Evolutionary conservation across 1,284 basidiomycete species (phyloP).

Genomic region (Puccinia novopanici): DNA sequence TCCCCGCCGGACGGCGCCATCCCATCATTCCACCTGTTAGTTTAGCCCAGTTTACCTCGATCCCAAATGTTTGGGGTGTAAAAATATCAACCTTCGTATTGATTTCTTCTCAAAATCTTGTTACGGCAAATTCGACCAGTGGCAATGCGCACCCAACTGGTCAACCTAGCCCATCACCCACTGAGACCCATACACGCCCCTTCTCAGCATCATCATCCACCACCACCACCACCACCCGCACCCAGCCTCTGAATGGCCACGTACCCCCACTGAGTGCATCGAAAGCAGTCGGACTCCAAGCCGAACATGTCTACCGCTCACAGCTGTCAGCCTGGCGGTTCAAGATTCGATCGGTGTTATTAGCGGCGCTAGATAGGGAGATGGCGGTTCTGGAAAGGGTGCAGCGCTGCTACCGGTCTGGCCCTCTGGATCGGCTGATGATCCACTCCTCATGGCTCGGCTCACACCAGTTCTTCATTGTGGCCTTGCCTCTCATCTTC

Average conservation of each 20-base stretch:
- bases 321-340: slow-evolving; percentile 72
- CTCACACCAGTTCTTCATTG: slow-evolving; percentile 34
- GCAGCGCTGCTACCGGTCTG: slow-evolving; percentile 63
- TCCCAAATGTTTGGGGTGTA: too few species aligned
- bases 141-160: not conserved
- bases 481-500: slow-evolving; percentile 30
- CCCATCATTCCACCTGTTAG: too few species aligned
- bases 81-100: too few species aligned
- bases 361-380: slow-evolving; percentile 68
- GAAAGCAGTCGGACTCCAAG: slow-evolving; percentile 53
- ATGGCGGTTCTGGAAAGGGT: slow-evolving; percentile 69
- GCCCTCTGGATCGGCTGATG: slow-evolving; percentile 19
- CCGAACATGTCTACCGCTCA: slow-evolving; percentile 68
- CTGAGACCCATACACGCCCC: not conserved
- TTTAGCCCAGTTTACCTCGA: too few species aligned
- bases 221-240: not conserved
- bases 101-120: too few species aligned
- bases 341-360: slow-evolving; percentile 66
- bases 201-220: not conserved
- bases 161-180: not conserved
- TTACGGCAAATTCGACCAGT: too few species aligned
- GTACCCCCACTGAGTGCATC: not conserved
- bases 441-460: slow-evolving; percentile 33
- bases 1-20: too few species aligned
- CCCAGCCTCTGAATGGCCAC: not conserved